Evolutionary conservation across 306 rosid genomes (phyloP), one percentile per base, ranked within the genome.

Genomic region (Lathyrus tuberosus): DNA sequence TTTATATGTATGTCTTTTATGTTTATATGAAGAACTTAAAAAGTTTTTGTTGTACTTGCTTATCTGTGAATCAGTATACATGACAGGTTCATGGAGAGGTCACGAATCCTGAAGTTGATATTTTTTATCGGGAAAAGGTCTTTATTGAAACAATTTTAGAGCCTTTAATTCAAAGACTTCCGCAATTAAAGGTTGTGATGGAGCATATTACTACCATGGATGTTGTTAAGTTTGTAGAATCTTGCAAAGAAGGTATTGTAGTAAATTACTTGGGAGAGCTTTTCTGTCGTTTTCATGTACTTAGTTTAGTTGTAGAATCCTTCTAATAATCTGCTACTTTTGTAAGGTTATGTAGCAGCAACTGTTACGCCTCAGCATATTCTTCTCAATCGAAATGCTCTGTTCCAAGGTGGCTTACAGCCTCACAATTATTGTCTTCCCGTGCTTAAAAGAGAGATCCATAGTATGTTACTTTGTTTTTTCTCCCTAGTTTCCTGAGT

Each of bases 341-440:
- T 74, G 62, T 59, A 56, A 92, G 98, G 92, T 56, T 28, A 9
- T 61, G 84, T 92, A 64, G 95, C 91, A 1, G 96, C 92, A 65
- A 92, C 96, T 28, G 96, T 92, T 75, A 89, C 98, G 18, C 98
- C 98, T 44, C 96, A 92, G 42, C 96, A 92, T 89, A 87, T 92
- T 72, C 73, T 92, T 74, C 86, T 92, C 6, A 92, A 92, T 56
- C 83, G 96, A 53, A 92, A 89, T 77, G 77, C 96, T 52, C 76
- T 92, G 51, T 92, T 92, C 81, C 96, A 89, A 80, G 98, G 98
- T 64, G 98, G 96, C 78, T 77, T 92, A 76, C 96, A 82, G 76
- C 98, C 96, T 44, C 98, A 92, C 79, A 89, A 83, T 81, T 92
- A 92, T 83, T 92, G 98, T 73, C 92, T 92, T 43, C 85, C 85